These are phyloP conservation scores for Staphylotrichum tortipilum DNA, from an alignment of 495 filamentous ascomycete species.

Conservation along the genomic window DNA sequence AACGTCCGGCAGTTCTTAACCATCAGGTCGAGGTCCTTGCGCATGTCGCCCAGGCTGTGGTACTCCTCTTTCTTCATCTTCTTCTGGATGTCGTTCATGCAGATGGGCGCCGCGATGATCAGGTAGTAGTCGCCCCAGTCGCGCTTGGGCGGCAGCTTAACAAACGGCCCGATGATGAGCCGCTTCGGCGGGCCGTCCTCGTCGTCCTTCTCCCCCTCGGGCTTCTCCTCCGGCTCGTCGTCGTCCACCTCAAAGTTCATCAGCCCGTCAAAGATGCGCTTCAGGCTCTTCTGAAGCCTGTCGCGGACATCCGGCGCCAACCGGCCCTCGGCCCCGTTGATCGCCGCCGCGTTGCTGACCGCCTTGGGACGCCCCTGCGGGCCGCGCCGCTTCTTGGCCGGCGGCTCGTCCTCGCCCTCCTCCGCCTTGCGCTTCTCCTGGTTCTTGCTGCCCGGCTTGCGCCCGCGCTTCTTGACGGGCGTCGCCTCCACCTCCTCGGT, in stretches of 20 bases:
- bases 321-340: conserved; percentile 21
- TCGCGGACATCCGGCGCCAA: conserved; percentile 43
- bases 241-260: conserved; percentile 69
- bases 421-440: conserved; percentile 81
- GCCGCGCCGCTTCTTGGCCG: conserved; percentile 67
- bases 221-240: conserved; percentile 35
- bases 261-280: conserved; percentile 64
- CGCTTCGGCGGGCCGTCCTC: conserved; percentile 45
- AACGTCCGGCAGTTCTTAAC: conserved; percentile 88
- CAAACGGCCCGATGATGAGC: conserved; percentile 85
- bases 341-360: no score
- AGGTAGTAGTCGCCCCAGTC: conserved; percentile 90
- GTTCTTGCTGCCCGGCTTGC: conserved; percentile 60
- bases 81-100: conserved; percentile 84
- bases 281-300: conserved; percentile 64
- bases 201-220: conserved; percentile 25
- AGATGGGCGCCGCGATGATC: conserved; percentile 84
- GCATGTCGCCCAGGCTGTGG: conserved; percentile 66
- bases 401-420: conserved; percentile 65
- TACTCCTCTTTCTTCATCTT: conserved; percentile 95
- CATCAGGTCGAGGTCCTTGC: conserved; percentile 70
- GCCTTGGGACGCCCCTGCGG: conserved; percentile 59
- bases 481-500: conserved; percentile 61
- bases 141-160: conserved; percentile 79
- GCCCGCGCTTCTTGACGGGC: conserved; percentile 61